Conservation (phyloP, 139 green algal genomes). For the Chlorella sp. region DNA sequence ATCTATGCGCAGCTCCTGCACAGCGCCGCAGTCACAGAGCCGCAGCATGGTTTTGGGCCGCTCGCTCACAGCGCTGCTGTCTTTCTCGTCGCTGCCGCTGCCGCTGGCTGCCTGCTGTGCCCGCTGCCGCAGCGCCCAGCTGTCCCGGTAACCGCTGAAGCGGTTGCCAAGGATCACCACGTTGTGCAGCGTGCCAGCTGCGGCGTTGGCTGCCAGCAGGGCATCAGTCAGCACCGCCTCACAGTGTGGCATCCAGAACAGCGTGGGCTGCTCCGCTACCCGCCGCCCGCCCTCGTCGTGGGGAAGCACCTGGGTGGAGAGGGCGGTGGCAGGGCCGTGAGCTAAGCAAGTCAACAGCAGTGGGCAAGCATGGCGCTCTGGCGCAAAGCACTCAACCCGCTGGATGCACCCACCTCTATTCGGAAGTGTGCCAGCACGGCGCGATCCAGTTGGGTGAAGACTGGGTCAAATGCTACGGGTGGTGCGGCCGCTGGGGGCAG, state of each 20-base stretch:
- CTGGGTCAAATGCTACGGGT: slow-evolving; percentile 62
- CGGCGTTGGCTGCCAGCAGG: slow-evolving; percentile 60
- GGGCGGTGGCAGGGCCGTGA: background rate
- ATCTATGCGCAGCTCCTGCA: background rate
- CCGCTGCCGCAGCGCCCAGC: background rate
- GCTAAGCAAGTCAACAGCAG: too few species aligned
- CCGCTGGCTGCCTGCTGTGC: background rate
- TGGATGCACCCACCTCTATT: slow-evolving; percentile 46
- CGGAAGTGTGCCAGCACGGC: slow-evolving; percentile 44
- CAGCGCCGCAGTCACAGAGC: slow-evolving; percentile 11
- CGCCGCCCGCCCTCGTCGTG: slow-evolving; percentile 54
- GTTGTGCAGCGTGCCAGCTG: slow-evolving; percentile 39
- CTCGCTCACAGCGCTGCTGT: background rate
- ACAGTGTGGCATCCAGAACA: slow-evolving; percentile 81
- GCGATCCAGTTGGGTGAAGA: slow-evolving; percentile 48
- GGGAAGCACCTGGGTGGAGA: background rate
- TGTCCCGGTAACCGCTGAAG: slow-evolving; percentile 8
- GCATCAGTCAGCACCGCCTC: slow-evolving; percentile 59
- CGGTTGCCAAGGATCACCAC: slow-evolving; percentile 66
- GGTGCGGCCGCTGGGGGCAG: slow-evolving; percentile 31
- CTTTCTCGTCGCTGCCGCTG: background rate
- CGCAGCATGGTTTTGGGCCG: slow-evolving; percentile 29
- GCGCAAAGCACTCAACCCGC: too few species aligned
- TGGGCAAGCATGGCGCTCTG: too few species aligned
- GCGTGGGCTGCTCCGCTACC: slow-evolving; percentile 48